These are phyloP conservation scores for Gynandropsis gynandra DNA, from an alignment of 345 rosid genomes.

Conservation along the genomic window DNA sequence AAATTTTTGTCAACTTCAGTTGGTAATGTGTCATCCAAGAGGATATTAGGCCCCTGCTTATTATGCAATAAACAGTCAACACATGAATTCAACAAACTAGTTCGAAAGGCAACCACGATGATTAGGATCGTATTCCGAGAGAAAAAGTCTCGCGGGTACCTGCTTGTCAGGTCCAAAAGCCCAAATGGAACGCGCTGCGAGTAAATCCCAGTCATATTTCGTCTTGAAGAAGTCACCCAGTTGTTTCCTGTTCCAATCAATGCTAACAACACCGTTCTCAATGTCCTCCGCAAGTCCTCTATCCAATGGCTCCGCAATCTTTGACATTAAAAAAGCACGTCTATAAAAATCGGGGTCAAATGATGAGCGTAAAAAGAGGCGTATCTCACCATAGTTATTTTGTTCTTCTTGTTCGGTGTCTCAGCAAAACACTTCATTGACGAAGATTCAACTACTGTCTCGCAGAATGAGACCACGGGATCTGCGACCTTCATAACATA, in stretches of 20 bases:
- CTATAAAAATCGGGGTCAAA: conserved; percentile 1
- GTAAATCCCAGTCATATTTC: conserved; percentile 95
- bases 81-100: conserved; percentile 15
- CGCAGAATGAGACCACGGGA: conserved; percentile 97
- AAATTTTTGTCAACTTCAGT: conserved; percentile 87
- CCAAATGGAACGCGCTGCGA: conserved; percentile 97
- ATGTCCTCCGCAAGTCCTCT: conserved; percentile 94
- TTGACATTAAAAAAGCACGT: conserved; percentile 21
- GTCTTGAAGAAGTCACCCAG: conserved; percentile 92
- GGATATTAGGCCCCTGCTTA: conserved; percentile 81
- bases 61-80: conserved; percentile 9
- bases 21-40: conserved; percentile 90
- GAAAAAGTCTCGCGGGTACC: conserved; percentile 40
- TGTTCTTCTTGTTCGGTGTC: conserved; percentile 96
- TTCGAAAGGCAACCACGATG: conserved; percentile 11
- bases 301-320: conserved; percentile 98
- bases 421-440: conserved; percentile 99
- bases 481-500: conserved; percentile 70
- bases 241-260: conserved; percentile 77
- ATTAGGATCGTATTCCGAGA: conserved; percentile 6
- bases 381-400: conserved; percentile 77
- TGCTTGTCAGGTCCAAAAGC: conserved; percentile 98
- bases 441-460: conserved; percentile 96
- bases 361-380: conserved; percentile 10
- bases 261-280: conserved; percentile 82